Evolutionary conservation across 805 yeast genomes (phyloP).

Genomic region (Debaryomyces tyrocola): DNA sequence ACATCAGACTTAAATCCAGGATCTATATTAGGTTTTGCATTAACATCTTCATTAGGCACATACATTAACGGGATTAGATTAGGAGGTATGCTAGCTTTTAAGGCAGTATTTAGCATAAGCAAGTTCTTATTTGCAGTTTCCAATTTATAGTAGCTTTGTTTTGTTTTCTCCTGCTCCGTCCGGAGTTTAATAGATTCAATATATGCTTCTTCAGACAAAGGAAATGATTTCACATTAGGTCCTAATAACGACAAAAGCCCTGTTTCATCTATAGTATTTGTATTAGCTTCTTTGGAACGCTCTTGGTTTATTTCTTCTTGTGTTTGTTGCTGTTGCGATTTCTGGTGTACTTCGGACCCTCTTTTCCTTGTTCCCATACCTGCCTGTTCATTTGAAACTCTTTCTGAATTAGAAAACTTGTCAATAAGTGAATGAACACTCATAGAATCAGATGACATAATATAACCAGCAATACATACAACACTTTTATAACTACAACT

Average conservation of each 20-base stretch:
- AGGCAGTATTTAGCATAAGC: conserved; percentile 62
- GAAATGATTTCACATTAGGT: conserved; percentile 51
- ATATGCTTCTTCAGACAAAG: conserved; percentile 57
- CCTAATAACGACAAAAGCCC: conserved; percentile 48
- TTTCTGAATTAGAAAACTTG: conserved; percentile 15
- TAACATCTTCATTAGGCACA: conserved; percentile 22
- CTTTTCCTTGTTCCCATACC: not conserved
- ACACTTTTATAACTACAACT: not conserved
- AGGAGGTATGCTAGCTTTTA: conserved; percentile 62
- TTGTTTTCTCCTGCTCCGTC: conserved; percentile 76
- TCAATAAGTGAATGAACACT: conserved; percentile 44
- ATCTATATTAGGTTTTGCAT: not conserved
- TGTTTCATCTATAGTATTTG: conserved; percentile 6
- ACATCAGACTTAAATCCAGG: not conserved
- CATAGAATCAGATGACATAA: conserved; percentile 27
- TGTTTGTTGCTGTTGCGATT: not conserved
- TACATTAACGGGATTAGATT: conserved; percentile 63
- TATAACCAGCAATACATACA: not conserved
- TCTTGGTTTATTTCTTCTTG: not conserved
- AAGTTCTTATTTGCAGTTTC: conserved; percentile 62
- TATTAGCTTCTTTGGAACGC: not conserved
- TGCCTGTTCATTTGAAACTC: conserved; percentile 1
- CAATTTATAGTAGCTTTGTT: conserved; percentile 71
- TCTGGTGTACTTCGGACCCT: conserved; percentile 1
- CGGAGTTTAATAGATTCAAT: conserved; percentile 58